Evolutionary conservation across 768 basidiomycete species (phyloP).

Genomic region (Auriscalpium microsporum): DNA sequence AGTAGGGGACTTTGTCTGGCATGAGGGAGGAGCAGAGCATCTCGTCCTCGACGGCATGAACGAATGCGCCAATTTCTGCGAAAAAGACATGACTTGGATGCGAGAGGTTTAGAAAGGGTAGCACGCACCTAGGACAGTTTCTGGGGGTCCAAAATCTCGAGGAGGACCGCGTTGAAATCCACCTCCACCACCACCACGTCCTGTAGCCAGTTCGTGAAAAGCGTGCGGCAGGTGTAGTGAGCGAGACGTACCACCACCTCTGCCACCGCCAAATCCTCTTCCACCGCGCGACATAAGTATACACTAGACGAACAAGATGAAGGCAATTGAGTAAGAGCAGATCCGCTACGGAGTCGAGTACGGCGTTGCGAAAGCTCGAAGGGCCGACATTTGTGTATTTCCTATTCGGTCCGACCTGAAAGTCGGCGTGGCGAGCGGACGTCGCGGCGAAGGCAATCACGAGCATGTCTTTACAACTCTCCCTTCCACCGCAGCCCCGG

Average conservation of each 20-base stretch:
- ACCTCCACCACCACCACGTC: constrained; percentile 59
- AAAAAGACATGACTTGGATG: constrained; percentile 7
- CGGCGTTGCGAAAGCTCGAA: too few relatives aligned
- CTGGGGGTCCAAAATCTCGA: constrained; percentile 71
- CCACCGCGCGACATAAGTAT: constrained; percentile 43
- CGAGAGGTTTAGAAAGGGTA: neutral
- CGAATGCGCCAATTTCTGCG: constrained; percentile 86
- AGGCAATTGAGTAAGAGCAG: too few relatives aligned
- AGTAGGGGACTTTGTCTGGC: constrained; percentile 91
- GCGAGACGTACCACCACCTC: constrained; percentile 36
- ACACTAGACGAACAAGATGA: too few relatives aligned
- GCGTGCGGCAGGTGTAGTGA: neutral
- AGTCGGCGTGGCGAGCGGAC: too few relatives aligned
- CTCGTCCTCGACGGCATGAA: constrained; percentile 95
- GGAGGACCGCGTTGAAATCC: constrained; percentile 39
- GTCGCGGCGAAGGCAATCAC: too few relatives aligned
- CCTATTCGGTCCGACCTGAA: too few relatives aligned
- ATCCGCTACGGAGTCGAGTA: too few relatives aligned
- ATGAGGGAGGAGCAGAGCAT: constrained; percentile 89
- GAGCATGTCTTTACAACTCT: too few relatives aligned
- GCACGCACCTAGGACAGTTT: constrained; percentile 62
- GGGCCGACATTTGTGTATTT: too few relatives aligned
- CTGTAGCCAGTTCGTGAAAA: constrained; percentile 19
- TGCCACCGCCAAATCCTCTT: constrained; percentile 26
- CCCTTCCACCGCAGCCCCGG: too few relatives aligned